A percentile compares a stretch with the other conserved stretches of the same genome.
Conservation (phyloP, 768 basidiomycete genomes). For the Russula ochroleuca region DNA sequence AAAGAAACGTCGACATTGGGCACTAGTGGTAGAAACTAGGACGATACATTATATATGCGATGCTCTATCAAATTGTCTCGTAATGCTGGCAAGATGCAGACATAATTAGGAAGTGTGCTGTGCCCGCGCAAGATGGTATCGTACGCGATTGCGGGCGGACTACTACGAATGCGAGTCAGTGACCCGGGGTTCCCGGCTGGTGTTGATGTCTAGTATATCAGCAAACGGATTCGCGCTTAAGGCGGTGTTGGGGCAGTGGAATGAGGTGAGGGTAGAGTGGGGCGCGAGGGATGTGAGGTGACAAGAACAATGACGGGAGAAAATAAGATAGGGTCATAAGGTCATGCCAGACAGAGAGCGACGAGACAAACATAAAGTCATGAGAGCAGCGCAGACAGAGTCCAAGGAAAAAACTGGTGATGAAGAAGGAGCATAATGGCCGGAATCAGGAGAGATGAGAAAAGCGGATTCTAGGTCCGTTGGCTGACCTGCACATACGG, state of each 20-base stretch:
- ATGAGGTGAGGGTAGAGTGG: conserved; percentile 29
- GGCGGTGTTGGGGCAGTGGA: conserved; percentile 30
- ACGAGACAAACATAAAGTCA: conserved; percentile 50
- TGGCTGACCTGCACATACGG: conserved; percentile 8
- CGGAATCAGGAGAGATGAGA: conserved; percentile 10
- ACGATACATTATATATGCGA: conserved; percentile 46
- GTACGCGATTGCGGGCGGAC: conserved; percentile 43
- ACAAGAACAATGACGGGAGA: conserved; percentile 36
- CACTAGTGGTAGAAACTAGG: conserved; percentile 25
- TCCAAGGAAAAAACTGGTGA: conserved; percentile 32
- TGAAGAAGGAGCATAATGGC: conserved; percentile 16
- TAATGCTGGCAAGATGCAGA: conserved; percentile 42
- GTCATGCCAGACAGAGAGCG: conserved; percentile 43
- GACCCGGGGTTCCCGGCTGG: conserved; percentile 27
- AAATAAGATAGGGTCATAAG: conserved; percentile 30
- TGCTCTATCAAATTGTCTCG: conserved; percentile 71
- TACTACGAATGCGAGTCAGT: conserved; percentile 26
- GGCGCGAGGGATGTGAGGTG: conserved; percentile 37
- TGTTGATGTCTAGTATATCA: conserved; percentile 31
- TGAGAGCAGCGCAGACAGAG: conserved; percentile 58
- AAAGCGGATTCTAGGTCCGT: conserved; percentile 3
- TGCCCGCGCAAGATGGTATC: conserved; percentile 38
- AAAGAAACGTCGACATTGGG: conserved; percentile 19
- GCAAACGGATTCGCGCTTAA: conserved; percentile 28
- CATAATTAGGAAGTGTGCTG: conserved; percentile 38